Evolutionary conservation across 176 grass and related monocot genomes (phyloP).

Genomic region (Typha latifolia): DNA sequence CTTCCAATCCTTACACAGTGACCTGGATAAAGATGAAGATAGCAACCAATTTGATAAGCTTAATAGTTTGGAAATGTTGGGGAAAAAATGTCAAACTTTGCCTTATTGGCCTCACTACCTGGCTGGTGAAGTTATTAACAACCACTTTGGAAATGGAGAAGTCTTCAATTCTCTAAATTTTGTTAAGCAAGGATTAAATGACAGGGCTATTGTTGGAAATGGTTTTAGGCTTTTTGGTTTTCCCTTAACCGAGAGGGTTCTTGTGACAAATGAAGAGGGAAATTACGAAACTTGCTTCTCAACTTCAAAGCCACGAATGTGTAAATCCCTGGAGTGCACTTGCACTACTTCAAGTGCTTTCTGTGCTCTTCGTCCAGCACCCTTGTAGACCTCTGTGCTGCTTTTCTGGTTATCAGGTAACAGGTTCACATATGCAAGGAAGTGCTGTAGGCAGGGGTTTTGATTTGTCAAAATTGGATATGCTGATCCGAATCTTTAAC

Average conservation of each 20-base stretch:
- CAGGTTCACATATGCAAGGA: not conserved
- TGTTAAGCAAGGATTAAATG: slow-evolving; percentile 4
- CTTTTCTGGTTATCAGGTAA: not conserved
- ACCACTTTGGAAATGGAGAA: slow-evolving; percentile 11
- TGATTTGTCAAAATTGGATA: not conserved
- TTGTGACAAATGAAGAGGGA: slow-evolving; percentile 28
- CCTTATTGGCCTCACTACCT: not conserved
- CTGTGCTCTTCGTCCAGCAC: slow-evolving; percentile 6
- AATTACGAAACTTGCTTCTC: slow-evolving; percentile 3
- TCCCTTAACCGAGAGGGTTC: slow-evolving; percentile 53
- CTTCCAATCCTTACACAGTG: slow-evolving; percentile 1
- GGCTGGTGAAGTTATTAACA: slow-evolving; percentile 16
- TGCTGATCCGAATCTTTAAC: slow-evolving; percentile 5
- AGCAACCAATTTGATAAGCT: slow-evolving; percentile 5
- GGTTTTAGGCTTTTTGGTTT: slow-evolving; percentile 78
- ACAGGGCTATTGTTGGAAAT: slow-evolving; percentile 6
- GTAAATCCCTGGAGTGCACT: slow-evolving; percentile 1
- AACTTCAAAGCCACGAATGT: not conserved
- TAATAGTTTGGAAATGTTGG: not conserved
- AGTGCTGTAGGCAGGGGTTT: not conserved
- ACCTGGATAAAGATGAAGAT: slow-evolving; percentile 10
- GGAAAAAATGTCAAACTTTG: slow-evolving; percentile 9
- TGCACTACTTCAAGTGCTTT: slow-evolving; percentile 3
- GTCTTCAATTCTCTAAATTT: not conserved
- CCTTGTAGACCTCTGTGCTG: slow-evolving; percentile 3